phyloP scores from a whole-genome alignment of 129 eudicot genomes.

The Glebionis coronaria region DNA sequence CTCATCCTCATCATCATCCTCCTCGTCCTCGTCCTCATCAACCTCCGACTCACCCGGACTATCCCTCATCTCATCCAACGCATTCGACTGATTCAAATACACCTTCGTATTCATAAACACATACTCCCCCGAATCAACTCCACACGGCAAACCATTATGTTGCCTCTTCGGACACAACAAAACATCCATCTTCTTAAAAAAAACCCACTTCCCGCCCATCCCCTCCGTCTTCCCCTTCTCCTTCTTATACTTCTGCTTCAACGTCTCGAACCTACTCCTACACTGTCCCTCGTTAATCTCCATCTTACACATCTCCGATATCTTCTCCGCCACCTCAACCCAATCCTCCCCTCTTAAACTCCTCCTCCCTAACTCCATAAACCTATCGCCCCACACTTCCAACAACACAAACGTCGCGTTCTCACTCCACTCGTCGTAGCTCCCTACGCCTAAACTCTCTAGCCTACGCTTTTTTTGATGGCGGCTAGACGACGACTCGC shows the following conservation, averaged over 20 bases:
- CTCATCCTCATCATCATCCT: conserved; percentile 39
- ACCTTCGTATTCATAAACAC: conserved; percentile 83
- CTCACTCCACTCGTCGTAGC: conserved; percentile 70
- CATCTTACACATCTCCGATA: conserved; percentile 51
- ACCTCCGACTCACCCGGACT: conserved; percentile 71
- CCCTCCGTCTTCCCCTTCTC: conserved; percentile 68
- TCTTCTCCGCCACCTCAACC: conserved; percentile 81
- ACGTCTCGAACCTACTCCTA: conserved; percentile 57
- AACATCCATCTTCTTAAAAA: conserved; percentile 82
- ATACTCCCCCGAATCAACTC: conserved; percentile 92
- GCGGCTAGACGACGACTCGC: conserved; percentile 39
- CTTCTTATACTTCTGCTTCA: conserved; percentile 85
- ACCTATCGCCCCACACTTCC: conserved; percentile 89
- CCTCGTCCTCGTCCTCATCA: conserved; percentile 57
- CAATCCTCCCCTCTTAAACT: conserved; percentile 83
- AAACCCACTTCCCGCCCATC: conserved; percentile 50
- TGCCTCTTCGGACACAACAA: conserved; percentile 54
- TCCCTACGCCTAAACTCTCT: conserved; percentile 38
- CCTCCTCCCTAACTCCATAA: conserved; percentile 65
- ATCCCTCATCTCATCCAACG: conserved; percentile 89
- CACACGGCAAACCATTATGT: conserved; percentile 73
- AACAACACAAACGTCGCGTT: conserved; percentile 56
- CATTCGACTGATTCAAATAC: conserved; percentile 73
- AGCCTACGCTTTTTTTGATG: conserved; percentile 63
- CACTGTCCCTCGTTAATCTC: conserved; percentile 57